Base-by-base conservation (phyloP, 116 monocot species). In the Cymodocea nodosa region DNA sequence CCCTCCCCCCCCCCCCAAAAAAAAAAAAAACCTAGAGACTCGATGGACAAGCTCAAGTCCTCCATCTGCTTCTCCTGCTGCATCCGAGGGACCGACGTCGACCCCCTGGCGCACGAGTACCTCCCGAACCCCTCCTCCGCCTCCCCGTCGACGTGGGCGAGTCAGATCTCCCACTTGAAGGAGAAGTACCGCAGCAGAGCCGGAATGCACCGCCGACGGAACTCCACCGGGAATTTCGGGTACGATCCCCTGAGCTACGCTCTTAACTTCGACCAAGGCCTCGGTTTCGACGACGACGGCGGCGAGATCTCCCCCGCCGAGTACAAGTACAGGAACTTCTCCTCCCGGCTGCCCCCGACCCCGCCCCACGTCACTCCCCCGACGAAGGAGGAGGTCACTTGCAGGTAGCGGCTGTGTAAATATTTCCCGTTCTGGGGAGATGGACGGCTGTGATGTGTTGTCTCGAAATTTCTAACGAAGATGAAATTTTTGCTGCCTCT, bases 201-300 rank as follows among this genome's bases (percentile, higher is more conserved):
- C 60, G 61, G 63, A 14, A 18, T 56, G 13, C 65, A 20, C 56
- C 55, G 68, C 8, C 65, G 74, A n/a, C 68, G 72, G 2, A 71
- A 65, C 30, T 50, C 70, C 16, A 35, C 35, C 10, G 53, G 23
- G 17, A 74, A 75, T 18, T 83, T 83, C 73, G 30, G 62, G 65
- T 83, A 83, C 73, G 83, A 83, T 58, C 76, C 83, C 22, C 66
- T 79, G 56, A 83, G 79, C 62, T 83, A 83, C 74, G 79, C 83
- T 8, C 78, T 68, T 37, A 83, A 83, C 72, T 83, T 83, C 79
- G 83, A 83, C 66, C 68, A 78, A 17, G 82, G 82, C 5, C 49
- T 30, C 7, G 74, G 53, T 17, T 8, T 67, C 73, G 79, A 75
- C 22, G 82, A 72, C 22, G 83, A 68, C 35, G 64, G 15, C 57